phyloP scores from a whole-genome alignment of 129 eudicot species.

The Ambrosia trifida region DNA sequence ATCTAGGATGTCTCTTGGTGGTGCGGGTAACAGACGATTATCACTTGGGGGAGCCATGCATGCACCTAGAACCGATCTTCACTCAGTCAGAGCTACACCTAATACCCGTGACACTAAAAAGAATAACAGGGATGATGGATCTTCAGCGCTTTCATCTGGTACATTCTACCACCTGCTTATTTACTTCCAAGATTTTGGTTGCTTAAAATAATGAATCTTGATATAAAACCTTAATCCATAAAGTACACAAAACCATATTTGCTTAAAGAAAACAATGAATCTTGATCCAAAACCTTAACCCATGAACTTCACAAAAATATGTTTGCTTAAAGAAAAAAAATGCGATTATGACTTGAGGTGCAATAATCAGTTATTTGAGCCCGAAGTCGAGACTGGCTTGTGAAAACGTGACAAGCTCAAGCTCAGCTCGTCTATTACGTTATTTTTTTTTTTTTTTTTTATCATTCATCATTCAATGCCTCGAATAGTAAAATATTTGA shows the following conservation, averaged over 20 bases:
- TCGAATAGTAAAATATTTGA: no score
- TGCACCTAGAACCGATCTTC: slow-evolving; percentile 60
- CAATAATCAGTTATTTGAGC: no score
- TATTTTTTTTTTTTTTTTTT: not conserved
- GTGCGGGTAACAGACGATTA: slow-evolving; percentile 65
- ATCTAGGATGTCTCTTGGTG: slow-evolving; percentile 68
- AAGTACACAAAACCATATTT: no score
- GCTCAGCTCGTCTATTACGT: not conserved
- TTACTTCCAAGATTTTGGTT: no score
- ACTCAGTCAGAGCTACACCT: slow-evolving; percentile 71
- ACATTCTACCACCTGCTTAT: not conserved
- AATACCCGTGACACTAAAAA: slow-evolving; percentile 64
- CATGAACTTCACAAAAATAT: no score
- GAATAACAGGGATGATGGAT: slow-evolving; percentile 55
- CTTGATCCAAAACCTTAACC: no score
- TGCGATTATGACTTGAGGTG: no score
- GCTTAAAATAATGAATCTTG: no score
- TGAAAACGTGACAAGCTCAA: not conserved
- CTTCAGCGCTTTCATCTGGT: slow-evolving; percentile 49
- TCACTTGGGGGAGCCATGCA: slow-evolving; percentile 84
- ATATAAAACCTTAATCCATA: no score
- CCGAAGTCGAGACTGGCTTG: no score
- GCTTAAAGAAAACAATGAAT: no score
- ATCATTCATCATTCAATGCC: not conserved
- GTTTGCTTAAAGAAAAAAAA: no score